Conservation (phyloP, 345 rosid genomes). For the Acer campestre region DNA sequence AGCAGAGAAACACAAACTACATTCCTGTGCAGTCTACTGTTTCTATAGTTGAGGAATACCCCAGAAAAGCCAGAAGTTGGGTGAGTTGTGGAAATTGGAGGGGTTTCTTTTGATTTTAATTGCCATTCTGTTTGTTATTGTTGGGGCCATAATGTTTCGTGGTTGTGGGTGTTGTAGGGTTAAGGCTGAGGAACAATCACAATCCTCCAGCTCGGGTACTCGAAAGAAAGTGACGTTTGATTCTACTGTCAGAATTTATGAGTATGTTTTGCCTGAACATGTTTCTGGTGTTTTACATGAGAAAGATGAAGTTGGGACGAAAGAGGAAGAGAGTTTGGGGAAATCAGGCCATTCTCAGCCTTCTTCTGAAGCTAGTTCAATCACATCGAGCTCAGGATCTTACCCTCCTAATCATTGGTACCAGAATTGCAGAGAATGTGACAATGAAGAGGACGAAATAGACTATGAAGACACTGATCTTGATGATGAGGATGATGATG, state of each 20-base stretch:
- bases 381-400: slow-evolving; percentile 50
- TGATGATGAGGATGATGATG: slow-evolving; percentile 38
- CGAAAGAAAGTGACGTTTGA: slow-evolving; percentile 82
- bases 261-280: slow-evolving; percentile 49
- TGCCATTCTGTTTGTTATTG: neutral
- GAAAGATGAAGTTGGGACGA: slow-evolving; percentile 29
- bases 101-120: slow-evolving; percentile 3
- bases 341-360: slow-evolving; percentile 41
- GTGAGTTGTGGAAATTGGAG: slow-evolving; percentile 35
- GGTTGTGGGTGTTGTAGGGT: slow-evolving; percentile 33
- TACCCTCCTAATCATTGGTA: slow-evolving; percentile 68
- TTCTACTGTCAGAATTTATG: slow-evolving; percentile 63
- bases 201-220: slow-evolving; percentile 32
- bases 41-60: slow-evolving; percentile 28
- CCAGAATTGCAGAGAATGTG: slow-evolving; percentile 67
- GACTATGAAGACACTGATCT: slow-evolving; percentile 40
- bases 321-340: slow-evolving; percentile 6
- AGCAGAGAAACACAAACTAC: slow-evolving; percentile 32
- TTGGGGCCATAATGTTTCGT: too few species aligned
- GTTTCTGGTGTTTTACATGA: slow-evolving; percentile 22
- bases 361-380: slow-evolving; percentile 51
- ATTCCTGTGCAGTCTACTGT: slow-evolving; percentile 31
- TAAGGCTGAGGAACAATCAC: slow-evolving; percentile 42
- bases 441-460: slow-evolving; percentile 54
- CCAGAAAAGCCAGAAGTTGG: slow-evolving; percentile 31